Percentiles rank a stretch among this genome's conserved stretches.
Conservation (phyloP, 2,329 filamentous ascomycete genomes). For the Exserohilum turcica region DNA sequence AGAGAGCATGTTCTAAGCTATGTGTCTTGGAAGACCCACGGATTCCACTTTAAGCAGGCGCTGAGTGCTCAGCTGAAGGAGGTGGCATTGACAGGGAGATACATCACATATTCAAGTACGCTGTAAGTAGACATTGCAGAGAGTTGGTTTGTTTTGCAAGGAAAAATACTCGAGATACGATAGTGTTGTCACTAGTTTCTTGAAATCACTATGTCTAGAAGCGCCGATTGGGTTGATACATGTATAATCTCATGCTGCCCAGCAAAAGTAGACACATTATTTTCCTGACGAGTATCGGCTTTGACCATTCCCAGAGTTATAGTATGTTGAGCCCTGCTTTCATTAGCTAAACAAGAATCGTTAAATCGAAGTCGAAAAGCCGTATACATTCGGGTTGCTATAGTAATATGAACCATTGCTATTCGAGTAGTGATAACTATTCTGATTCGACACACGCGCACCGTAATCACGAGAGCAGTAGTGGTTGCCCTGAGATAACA, state of each 20-base stretch:
- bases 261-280: neutral
- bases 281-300: neutral
- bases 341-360: neutral
- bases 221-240: neutral
- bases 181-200: neutral
- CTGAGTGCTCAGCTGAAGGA: neutral
- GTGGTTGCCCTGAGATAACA: too few species aligned
- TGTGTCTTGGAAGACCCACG: too few species aligned
- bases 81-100: neutral
- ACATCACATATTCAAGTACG: neutral
- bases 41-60: neutral
- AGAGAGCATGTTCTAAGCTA: too few species aligned
- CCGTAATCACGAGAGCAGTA: too few species aligned
- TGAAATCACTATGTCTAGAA: neutral
- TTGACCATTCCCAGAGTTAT: slow-evolving; percentile 1
- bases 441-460: too few species aligned
- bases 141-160: neutral
- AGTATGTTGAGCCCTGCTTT: neutral
- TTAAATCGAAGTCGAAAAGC: neutral
- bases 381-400: neutral
- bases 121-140: neutral
- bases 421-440: too few species aligned
- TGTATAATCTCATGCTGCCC: neutral
- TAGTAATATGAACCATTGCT: too few species aligned
- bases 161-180: neutral